Conservation (phyloP, 139 green algal genomes). For the Chlorella sp. region DNA sequence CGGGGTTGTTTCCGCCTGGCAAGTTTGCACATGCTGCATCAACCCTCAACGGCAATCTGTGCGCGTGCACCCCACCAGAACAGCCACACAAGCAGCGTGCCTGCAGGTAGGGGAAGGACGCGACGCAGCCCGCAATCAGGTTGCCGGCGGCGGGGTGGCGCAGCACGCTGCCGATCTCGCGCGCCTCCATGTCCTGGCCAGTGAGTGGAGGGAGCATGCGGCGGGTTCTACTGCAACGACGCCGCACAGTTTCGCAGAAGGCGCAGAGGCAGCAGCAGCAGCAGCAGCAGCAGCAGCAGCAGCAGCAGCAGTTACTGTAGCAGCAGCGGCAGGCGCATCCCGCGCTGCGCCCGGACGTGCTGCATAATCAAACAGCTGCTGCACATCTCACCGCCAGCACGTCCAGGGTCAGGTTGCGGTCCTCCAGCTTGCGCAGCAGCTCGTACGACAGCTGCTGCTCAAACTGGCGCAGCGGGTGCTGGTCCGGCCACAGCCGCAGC, state of each 20-base stretch:
- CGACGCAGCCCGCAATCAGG: slow-evolving; percentile 58
- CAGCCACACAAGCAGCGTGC: slow-evolving; percentile 43
- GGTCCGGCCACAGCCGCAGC: slow-evolving; percentile 85
- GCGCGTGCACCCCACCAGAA: background rate
- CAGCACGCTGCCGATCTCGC: slow-evolving; percentile 86
- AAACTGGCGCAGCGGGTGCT: slow-evolving; percentile 95
- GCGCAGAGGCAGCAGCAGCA: background rate
- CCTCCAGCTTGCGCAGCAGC: slow-evolving; percentile 91
- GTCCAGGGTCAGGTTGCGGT: slow-evolving; percentile 74
- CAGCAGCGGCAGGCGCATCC: too few species aligned
- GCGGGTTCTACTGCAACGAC: too few species aligned
- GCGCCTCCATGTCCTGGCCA: slow-evolving; percentile 79
- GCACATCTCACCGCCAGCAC: slow-evolving; percentile 54
- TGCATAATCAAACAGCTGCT: too few species aligned
- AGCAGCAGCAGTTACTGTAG: too few species aligned
- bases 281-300: too few species aligned
- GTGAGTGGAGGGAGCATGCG: too few species aligned
- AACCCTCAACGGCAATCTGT: too few species aligned
- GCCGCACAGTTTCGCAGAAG: too few species aligned
- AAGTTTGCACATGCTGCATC: too few species aligned
- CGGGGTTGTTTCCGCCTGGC: background rate
- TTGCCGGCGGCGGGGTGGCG: slow-evolving; percentile 79
- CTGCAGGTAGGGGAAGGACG: slow-evolving; percentile 79
- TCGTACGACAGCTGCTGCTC: slow-evolving; percentile 63
- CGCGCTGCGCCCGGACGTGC: too few species aligned